Conservation (phyloP, 768 basidiomycete genomes). For the Tylopilus sp. region DNA sequence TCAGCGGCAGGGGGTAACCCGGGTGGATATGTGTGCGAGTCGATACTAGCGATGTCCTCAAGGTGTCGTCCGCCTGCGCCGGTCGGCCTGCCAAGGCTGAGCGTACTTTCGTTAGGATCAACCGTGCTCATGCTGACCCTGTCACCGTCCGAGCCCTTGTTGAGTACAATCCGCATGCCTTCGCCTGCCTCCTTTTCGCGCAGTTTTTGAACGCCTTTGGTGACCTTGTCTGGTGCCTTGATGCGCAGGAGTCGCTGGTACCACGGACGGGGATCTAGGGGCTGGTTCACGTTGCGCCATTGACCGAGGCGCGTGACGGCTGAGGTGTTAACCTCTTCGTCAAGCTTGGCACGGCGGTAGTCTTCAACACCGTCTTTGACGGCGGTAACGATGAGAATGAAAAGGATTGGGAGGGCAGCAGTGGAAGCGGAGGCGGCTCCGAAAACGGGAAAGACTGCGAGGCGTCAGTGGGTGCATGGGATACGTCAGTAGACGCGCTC, state of each 20-base stretch:
- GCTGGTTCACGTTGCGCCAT: constrained; percentile 90
- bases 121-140: constrained; percentile 43
- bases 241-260: constrained; percentile 69
- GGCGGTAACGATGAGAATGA: constrained; percentile 85
- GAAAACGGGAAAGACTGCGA: constrained; percentile 81
- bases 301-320: constrained; percentile 86
- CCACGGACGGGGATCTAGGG: constrained; percentile 71
- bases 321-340: constrained; percentile 94
- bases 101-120: constrained; percentile 41
- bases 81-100: constrained; percentile 34
- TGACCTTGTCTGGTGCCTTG: constrained; percentile 69
- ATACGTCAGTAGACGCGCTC: constrained; percentile 18
- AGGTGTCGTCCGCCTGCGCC: constrained; percentile 51
- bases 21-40: constrained; percentile 66
- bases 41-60: constrained; percentile 68
- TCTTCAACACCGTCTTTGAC: constrained; percentile 97
- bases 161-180: constrained; percentile 62
- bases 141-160: constrained; percentile 35
- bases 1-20: constrained; percentile 30
- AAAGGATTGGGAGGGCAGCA: constrained; percentile 79
- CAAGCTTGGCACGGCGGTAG: constrained; percentile 81
- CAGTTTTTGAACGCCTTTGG: constrained; percentile 81
- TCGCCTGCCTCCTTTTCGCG: constrained; percentile 77
- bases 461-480: constrained; percentile 9
- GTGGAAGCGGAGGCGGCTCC: constrained; percentile 82